Percentiles rank a stretch among this genome's conserved stretches.
Evolutionary conservation across 805 yeast species (phyloP).

Genomic region (Metschnikowia colocasiae): DNA sequence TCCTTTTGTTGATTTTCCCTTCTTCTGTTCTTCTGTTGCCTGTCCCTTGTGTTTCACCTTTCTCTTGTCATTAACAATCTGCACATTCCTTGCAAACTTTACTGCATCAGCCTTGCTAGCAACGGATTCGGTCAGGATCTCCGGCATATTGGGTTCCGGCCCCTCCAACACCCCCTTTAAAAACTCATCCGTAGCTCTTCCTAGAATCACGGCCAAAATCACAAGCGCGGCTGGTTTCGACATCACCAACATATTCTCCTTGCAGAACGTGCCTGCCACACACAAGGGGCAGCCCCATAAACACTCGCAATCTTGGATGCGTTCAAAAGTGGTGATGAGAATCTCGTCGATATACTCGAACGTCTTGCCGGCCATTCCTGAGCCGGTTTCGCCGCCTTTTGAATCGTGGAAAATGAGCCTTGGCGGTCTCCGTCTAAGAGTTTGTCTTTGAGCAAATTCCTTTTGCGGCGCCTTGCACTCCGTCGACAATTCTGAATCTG

Average conservation of each 20-base stretch:
- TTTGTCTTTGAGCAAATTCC: slow-evolving; percentile 77
- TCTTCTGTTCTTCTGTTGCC: too few species aligned
- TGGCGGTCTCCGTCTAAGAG: slow-evolving; percentile 77
- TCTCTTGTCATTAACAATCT: slow-evolving; percentile 24
- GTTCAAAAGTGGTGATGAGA: slow-evolving; percentile 52
- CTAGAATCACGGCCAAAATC: slow-evolving; percentile 60
- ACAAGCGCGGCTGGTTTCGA: slow-evolving; percentile 84
- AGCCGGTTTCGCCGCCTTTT: slow-evolving; percentile 74
- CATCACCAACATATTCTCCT: slow-evolving; percentile 75
- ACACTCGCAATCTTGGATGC: slow-evolving; percentile 63
- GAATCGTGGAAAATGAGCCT: slow-evolving; percentile 80
- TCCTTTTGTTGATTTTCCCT: too few species aligned
- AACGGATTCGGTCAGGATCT: slow-evolving; percentile 63
- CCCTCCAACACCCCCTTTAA: slow-evolving; percentile 54
- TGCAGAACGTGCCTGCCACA: slow-evolving; percentile 78
- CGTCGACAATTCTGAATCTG: slow-evolving; percentile 65
- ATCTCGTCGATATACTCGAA: slow-evolving; percentile 74
- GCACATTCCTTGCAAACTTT: slow-evolving; percentile 58
- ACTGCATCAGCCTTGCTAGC: slow-evolving; percentile 52
- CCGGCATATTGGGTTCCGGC: slow-evolving; percentile 75
- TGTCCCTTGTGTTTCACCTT: too few species aligned
- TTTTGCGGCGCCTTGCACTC: slow-evolving; percentile 98
- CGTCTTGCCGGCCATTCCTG: slow-evolving; percentile 76
- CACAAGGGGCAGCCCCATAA: slow-evolving; percentile 84
- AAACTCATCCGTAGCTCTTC: slow-evolving; percentile 44